A percentile compares a stretch with the other conserved stretches of the same genome.
Evolutionary conservation across 371 early-diverging fungal species (phyloP).

Genomic region (Mucor piriformis): DNA sequence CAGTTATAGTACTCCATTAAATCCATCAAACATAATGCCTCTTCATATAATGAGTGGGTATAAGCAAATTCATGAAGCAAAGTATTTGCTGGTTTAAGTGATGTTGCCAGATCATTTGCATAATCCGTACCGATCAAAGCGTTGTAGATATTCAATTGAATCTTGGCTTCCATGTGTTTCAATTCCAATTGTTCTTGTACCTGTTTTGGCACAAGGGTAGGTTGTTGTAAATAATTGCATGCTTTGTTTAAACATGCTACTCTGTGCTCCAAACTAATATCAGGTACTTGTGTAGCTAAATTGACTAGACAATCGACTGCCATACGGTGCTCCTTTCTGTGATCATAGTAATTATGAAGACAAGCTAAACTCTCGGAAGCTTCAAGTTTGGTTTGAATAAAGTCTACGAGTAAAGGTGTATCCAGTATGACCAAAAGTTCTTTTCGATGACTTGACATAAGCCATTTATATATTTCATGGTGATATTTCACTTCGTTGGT

Average conservation of each 20-base stretch:
- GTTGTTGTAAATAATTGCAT: neutral
- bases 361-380: neutral
- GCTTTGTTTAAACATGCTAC: conserved; percentile 8
- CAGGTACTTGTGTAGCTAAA: conserved; percentile 2
- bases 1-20: conserved; percentile 13
- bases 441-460: conserved; percentile 3
- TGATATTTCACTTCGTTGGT: conserved; percentile 10
- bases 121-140: neutral
- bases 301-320: neutral
- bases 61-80: conserved; percentile 10
- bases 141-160: conserved; percentile 8
- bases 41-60: conserved; percentile 14
- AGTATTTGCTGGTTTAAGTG: conserved; percentile 4
- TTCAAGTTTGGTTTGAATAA: conserved; percentile 5
- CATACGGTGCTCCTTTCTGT: conserved; percentile 1
- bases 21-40: conserved; percentile 21
- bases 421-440: neutral
- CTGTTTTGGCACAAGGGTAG: neutral
- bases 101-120: neutral
- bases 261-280: neutral
- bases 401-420: conserved; percentile 3
- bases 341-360: conserved; percentile 8
- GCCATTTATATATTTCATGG: conserved; percentile 14
- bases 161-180: neutral
- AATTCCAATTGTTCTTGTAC: neutral